Percentiles rank a stretch among this genome's conserved stretches.
These are phyloP conservation scores for Blastocystis sp. DNA, from an alignment of 352 stramenopile genomes.

Conservation along the genomic window DNA sequence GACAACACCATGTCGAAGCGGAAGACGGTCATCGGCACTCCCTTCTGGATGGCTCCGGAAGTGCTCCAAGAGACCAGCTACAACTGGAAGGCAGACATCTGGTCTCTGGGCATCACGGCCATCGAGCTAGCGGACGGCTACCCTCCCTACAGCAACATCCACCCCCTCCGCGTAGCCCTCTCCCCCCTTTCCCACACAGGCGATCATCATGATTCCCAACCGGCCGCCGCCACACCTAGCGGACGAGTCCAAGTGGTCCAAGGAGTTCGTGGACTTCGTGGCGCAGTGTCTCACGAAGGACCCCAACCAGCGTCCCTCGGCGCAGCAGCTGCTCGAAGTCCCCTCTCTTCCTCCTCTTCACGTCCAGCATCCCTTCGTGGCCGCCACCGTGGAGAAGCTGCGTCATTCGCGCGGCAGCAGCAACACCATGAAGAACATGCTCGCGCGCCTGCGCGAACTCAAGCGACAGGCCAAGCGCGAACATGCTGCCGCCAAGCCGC, in stretches of 20 bases:
- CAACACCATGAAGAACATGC: constrained; percentile 7
- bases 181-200: constrained; percentile 58
- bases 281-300: constrained; percentile 73
- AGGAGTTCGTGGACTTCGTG: constrained; percentile 73
- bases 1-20: constrained; percentile 92
- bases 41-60: constrained; percentile 48
- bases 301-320: constrained; percentile 71
- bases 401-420: neutral
- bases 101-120: constrained; percentile 62
- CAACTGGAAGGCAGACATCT: constrained; percentile 36
- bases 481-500: neutral
- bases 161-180: constrained; percentile 76
- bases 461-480: neutral
- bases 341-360: neutral
- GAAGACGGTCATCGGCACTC: constrained; percentile 84
- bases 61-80: constrained; percentile 18
- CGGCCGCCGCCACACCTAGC: constrained; percentile 75
- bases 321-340: constrained; percentile 67
- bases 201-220: constrained; percentile 94
- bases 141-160: constrained; percentile 58
- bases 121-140: constrained; percentile 44
- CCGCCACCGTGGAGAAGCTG: constrained; percentile 29
- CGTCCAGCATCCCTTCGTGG: constrained; percentile 59
- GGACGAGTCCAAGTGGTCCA: constrained; percentile 62
- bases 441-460: neutral